Conservation (phyloP, 73 alveolate species). For the Uronychia setigera region DNA sequence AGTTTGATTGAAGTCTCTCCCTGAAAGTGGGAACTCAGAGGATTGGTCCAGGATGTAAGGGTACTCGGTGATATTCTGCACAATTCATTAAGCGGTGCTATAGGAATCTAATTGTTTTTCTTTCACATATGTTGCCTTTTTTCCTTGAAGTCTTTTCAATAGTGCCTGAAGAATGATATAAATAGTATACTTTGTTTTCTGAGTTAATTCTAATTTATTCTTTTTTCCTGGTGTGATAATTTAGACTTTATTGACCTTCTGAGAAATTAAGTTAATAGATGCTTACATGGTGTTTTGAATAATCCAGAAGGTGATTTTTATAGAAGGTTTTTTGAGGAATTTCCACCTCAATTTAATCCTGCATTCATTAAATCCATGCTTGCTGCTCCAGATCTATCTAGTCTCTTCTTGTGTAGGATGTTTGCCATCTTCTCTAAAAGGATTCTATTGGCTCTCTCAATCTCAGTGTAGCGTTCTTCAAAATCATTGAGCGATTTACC, state of each 20-base stretch:
- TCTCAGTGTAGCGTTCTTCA: slow-evolving; percentile 67
- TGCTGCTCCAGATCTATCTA: neutral
- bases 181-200: neutral
- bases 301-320: neutral
- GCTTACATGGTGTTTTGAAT: neutral
- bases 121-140: neutral
- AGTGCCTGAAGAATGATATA: neutral
- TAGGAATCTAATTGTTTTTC: neutral
- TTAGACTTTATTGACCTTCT: neutral
- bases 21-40: neutral
- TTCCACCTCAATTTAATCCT: slow-evolving; percentile 9
- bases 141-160: neutral
- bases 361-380: neutral
- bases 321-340: neutral
- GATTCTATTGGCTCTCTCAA: slow-evolving; percentile 77
- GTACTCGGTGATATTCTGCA: neutral
- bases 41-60: neutral
- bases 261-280: neutral
- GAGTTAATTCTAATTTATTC: neutral
- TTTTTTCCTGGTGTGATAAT: neutral
- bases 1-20: neutral
- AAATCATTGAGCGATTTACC: too few relatives aligned
- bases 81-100: neutral
- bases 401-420: slow-evolving; percentile 12
- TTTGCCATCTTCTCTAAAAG: slow-evolving; percentile 69